Evolutionary conservation across 805 yeast genomes (phyloP), one percentile per base, ranked within the genome.

Genomic region (Suhomyces canberraensis): DNA sequence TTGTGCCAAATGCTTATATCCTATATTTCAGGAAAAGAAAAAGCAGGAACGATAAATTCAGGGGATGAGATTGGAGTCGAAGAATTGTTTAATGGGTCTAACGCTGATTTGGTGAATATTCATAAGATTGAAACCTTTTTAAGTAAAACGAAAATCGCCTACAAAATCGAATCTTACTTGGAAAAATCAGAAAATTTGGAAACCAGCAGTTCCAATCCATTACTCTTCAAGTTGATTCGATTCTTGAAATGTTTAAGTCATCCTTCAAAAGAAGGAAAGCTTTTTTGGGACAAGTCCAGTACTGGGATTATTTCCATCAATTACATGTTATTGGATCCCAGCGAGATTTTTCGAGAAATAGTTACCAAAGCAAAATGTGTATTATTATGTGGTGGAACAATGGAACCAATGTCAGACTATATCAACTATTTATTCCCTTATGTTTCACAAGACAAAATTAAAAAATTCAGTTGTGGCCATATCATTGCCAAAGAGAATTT

Each of bases 311-410:
- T 64, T 11, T 50, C 64, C 2, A 48, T 90, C 35, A 78, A 79
- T 39, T 90, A 89, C 51, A 73, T 87, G 69, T 63, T 88, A 6
- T 63, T 90, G 6, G 95, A 89, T 51, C 95, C 96, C 3, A 78
- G 87, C 37, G 76, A 75, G 32, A 66, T 76, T 3, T 87, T 90
- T 52, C 66, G 70, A 36, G 81, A 79, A 2, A 67, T 91, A 3
- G 76, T 86, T 0, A 77, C 78, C 3, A 73, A 77, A 11, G 70
- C 88, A 0, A 71, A 71, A 45, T 81, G 90, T 56, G 83, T 90
- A 0, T 66, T 91, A 2, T 55, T 90, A 3, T 93, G 96, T 2
- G 98, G 98, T 24, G 98, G 98, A 11, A 90, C 98, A 0, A 87
- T 89, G 96, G 91, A 85, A 52, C 97, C 97, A 0, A 67, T 80